Percentiles rank a stretch among this genome's conserved stretches.
These are phyloP conservation scores for Cercophora scortea DNA, from an alignment of 495 filamentous ascomycete genomes.

Conservation along the genomic window DNA sequence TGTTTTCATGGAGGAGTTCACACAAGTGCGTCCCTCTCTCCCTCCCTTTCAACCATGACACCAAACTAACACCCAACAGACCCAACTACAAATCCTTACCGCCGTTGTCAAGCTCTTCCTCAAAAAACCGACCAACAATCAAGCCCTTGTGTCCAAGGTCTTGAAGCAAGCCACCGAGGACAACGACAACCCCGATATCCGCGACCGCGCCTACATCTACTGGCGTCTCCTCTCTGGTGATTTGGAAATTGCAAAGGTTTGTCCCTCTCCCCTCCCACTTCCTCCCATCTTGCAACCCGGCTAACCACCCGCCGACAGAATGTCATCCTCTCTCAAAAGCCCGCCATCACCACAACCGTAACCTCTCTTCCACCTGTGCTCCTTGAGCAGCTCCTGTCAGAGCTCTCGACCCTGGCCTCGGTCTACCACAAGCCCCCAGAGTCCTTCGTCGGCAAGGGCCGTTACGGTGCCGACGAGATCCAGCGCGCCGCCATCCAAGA, in stretches of 20 bases:
- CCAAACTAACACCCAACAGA: slow-evolving; percentile 38
- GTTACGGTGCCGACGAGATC: slow-evolving; percentile 88
- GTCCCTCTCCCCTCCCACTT: slow-evolving; percentile 3
- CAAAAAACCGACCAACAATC: slow-evolving; percentile 83
- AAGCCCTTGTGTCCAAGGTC: slow-evolving; percentile 87
- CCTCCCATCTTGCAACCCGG: neutral
- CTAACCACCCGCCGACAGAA: slow-evolving; percentile 41
- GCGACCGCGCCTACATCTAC: slow-evolving; percentile 95
- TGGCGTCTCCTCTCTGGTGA: slow-evolving; percentile 96
- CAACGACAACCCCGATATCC: slow-evolving; percentile 94
- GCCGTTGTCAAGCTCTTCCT: slow-evolving; percentile 96
- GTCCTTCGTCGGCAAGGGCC: slow-evolving; percentile 90
- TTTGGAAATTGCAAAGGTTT: slow-evolving; percentile 72
- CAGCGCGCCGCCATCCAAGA: slow-evolving; percentile 95
- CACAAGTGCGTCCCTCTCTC: slow-evolving; percentile 45
- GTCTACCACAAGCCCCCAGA: slow-evolving; percentile 99
- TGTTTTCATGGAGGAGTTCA: slow-evolving; percentile 84
- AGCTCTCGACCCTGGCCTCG: slow-evolving; percentile 92
- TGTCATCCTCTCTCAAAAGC: slow-evolving; percentile 89
- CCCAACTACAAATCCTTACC: slow-evolving; percentile 90
- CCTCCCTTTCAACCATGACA: neutral
- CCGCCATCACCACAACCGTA: slow-evolving; percentile 89
- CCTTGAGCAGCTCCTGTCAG: slow-evolving; percentile 76
- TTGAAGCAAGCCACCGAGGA: slow-evolving; percentile 86
- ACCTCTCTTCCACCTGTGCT: slow-evolving; percentile 73